Evolutionary conservation across 306 rosid genomes (phyloP).

Genomic region (Gastrolobium villosum): DNA sequence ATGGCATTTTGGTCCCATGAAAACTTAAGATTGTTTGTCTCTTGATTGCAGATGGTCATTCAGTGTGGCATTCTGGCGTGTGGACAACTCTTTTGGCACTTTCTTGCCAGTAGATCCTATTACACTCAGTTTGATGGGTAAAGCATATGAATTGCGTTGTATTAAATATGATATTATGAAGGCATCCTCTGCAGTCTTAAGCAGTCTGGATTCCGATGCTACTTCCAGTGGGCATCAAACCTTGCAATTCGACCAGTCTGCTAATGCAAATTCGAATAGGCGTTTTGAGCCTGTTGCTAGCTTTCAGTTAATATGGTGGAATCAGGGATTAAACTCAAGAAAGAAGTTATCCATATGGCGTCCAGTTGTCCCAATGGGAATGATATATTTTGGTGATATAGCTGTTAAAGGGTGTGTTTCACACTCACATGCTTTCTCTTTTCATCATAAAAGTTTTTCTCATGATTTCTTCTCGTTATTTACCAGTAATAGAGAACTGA

Average conservation of each 20-base stretch:
- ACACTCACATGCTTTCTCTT: constrained; percentile 34
- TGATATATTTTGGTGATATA: constrained; percentile 88
- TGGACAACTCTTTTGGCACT: constrained; percentile 89
- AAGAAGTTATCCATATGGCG: constrained; percentile 93
- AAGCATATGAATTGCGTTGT: constrained; percentile 81
- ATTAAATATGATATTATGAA: constrained; percentile 74
- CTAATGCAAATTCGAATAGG: constrained; percentile 64
- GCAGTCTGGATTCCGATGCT: constrained; percentile 54
- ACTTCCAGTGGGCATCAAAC: constrained; percentile 51
- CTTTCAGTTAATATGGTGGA: constrained; percentile 94
- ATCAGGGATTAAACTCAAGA: constrained; percentile 77
- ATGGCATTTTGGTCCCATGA: constrained; percentile 23
- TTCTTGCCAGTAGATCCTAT: constrained; percentile 87
- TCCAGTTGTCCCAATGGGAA: constrained; percentile 84
- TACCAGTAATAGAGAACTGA: constrained; percentile 30
- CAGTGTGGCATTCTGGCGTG: constrained; percentile 85
- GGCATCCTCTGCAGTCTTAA: constrained; percentile 52
- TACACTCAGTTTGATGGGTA: constrained; percentile 60
- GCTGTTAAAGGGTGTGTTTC: constrained; percentile 80
- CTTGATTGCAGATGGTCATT: constrained; percentile 65
- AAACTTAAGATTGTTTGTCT: constrained; percentile 27
- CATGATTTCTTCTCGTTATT: constrained; percentile 39
- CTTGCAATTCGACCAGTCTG: constrained; percentile 56
- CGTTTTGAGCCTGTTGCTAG: constrained; percentile 84
- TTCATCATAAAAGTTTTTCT: not conserved